Evolutionary conservation across 2,329 filamentous ascomycete genomes (phyloP), one percentile per base, ranked within the genome.

Genomic region (Eutypella sp.): DNA sequence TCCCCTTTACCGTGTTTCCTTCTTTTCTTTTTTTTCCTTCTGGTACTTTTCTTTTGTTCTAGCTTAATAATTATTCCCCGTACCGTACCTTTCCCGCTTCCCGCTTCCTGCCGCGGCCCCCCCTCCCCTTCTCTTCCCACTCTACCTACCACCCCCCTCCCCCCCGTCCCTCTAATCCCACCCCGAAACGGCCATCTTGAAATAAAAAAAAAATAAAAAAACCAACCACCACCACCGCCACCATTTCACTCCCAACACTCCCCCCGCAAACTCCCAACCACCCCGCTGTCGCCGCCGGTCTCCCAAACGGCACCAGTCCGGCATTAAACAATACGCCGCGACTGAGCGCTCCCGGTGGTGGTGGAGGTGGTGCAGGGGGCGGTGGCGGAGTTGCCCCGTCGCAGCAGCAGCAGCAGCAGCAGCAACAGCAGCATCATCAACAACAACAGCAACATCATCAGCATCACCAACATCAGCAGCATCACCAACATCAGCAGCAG

Each of bases 181-280:
- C n/a, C n/a, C n/a, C n/a, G n/a, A n/a, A n/a, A n/a, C n/a, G n/a
- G n/a, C n/a, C n/a, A n/a, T n/a, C n/a, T n/a, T n/a, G n/a, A n/a
- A n/a, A n/a, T n/a, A n/a, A n/a, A n/a, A n/a, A n/a, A n/a, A n/a
- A n/a, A n/a, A n/a, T n/a, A n/a, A n/a, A n/a, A n/a, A n/a, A 19
- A 41, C 38, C 10, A 29, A 10, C 40, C 42, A 27, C 25, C 44
- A 39, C 40, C 39, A 20, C 60, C 62, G 62, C 53, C 59, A 65
- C 57, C 53, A 64, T 65, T 64, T 64, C 62, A 24, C 62, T 60
- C 56, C 58, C 57, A 54, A 53, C 47, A 27, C 49, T 49, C 47
- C 49, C 50, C 36, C 51, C 50, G 49, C 59, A 58, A 52, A 53
- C 56, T 42, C 56, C 61, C 46, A 58, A 61, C 58, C 59, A 63